phyloP scores from a whole-genome alignment of 2,329 filamentous ascomycete genomes.

The Aspergillus terreus region DNA sequence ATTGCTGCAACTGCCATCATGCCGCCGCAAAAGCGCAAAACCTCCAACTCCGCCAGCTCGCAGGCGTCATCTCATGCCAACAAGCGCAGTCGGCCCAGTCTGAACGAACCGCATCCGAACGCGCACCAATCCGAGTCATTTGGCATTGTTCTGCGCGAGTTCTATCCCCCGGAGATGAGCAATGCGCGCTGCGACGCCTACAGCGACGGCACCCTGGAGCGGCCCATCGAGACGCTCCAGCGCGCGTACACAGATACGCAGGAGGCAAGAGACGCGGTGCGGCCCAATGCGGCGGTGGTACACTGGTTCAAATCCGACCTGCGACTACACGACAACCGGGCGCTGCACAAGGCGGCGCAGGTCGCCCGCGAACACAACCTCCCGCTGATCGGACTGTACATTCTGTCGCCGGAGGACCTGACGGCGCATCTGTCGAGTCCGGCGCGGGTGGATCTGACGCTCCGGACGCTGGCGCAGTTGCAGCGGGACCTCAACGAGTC shows the following conservation, averaged over 20 bases:
- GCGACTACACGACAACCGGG: constrained; percentile 69
- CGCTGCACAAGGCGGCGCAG: constrained; percentile 62
- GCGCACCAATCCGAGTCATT: constrained; percentile 45
- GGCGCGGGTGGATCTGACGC: constrained; percentile 72
- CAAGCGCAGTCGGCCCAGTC: constrained; percentile 17
- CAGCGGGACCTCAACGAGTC: constrained; percentile 64
- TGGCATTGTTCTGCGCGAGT: constrained; percentile 67
- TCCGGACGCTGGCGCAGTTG: constrained; percentile 67
- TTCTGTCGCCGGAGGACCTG: constrained; percentile 79
- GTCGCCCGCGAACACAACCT: constrained; percentile 64
- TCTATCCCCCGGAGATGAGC: constrained; percentile 83
- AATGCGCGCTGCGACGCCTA: constrained; percentile 74
- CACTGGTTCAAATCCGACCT: constrained; percentile 92
- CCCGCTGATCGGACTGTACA: constrained; percentile 71
- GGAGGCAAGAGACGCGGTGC: constrained; percentile 49
- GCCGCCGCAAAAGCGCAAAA: constrained; percentile 22
- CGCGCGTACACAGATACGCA: constrained; percentile 60
- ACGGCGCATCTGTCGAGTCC: constrained; percentile 74
- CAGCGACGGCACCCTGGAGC: constrained; percentile 62
- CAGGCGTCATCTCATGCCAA: constrained; percentile 6
- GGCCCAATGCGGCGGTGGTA: constrained; percentile 62
- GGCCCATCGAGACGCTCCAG: constrained; percentile 68
- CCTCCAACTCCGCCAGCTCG: constrained; percentile 8
- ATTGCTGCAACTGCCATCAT: neutral
- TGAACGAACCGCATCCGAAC: constrained; percentile 27